These are phyloP conservation scores for Rhizopus sp. DNA, from an alignment of 371 early-diverging fungal species.

Conservation along the genomic window DNA sequence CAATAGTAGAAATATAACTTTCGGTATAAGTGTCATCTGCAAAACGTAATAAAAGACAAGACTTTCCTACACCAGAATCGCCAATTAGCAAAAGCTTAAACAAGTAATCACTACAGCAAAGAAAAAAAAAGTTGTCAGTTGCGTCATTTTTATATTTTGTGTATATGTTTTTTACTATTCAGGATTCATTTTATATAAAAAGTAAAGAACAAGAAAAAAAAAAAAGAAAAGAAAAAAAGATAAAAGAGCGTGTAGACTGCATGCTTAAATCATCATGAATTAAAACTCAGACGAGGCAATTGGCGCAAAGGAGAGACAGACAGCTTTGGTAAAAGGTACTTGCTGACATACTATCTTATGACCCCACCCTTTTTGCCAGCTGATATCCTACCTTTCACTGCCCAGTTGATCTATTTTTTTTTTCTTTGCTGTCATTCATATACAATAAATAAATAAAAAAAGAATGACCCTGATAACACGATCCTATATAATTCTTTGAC, in stretches of 20 bases:
- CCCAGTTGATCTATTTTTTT: too few species aligned
- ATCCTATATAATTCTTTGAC: too few species aligned
- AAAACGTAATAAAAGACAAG: constrained; percentile 89
- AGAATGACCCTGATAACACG: too few species aligned
- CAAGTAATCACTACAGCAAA: constrained; percentile 43
- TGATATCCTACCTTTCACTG: too few species aligned
- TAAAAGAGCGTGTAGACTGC: neutral
- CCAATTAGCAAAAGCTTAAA: constrained; percentile 97
- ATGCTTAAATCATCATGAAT: too few species aligned
- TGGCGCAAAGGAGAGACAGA: too few species aligned
- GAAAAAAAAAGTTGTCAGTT: neutral
- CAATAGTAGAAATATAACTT: constrained; percentile 96
- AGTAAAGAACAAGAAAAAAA: neutral
- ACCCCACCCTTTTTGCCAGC: too few species aligned
- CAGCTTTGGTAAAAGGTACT: too few species aligned
- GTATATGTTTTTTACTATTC: constrained; percentile 64
- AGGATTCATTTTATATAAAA: constrained; percentile 6
- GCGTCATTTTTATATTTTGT: constrained; percentile 16
- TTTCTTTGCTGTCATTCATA: too few species aligned
- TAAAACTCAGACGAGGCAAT: too few species aligned
- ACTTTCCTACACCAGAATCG: constrained; percentile 97
- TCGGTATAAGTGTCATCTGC: constrained; percentile 92
- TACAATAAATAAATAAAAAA: too few species aligned
- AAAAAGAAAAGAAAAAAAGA: neutral
- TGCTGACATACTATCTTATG: too few species aligned